Evolutionary conservation across 306 rosid genomes (phyloP), one percentile per base, ranked within the genome.

Genomic region (Fragaria vesca): DNA sequence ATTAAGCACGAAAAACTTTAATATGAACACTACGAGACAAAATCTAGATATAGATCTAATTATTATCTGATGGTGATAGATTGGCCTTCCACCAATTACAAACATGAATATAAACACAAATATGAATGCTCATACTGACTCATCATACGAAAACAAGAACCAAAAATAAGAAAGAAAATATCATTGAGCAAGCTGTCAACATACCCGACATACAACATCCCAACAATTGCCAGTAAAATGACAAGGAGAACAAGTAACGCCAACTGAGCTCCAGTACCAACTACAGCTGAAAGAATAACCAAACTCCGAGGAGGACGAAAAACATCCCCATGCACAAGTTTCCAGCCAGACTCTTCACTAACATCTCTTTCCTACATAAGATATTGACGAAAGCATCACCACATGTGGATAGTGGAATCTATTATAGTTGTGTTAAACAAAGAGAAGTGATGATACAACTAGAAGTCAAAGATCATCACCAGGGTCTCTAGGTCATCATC

Each of bases 261-360:
- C 67, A 96, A 88, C 86, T 96, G 99, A 77, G 98, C 99, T 63
- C 99, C 99, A 1, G 97, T 96, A 36, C 99, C 99, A 69, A 96
- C 98, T 84, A 96, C 97, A 84, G 99, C 99, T 16, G 99, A 93
- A 71, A 91, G 90, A 80, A 96, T n/a, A 20, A 91, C 94, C 83
- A 96, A 87, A 86, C 69, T 86, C 73, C 93, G 86, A 81, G 99
- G 86, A 80, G 97, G 89, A 82, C 99, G 91, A 72, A 96, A 96
- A 89, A 96, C 99, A 87, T 96, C 99, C 80, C 99, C 99, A 79
- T 96, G 99, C 69, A 96, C 99, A 75, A 96, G 99, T 85, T 96
- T 96, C 99, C 99, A 96, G 69, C 99, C 99, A 87, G 99, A 96
- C 88, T 93, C 99, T 84, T 96, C 99, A 76, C 93, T 96, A 12